These are phyloP conservation scores for Austropuccinia psidii DNA, from an alignment of 1,284 basidiomycete genomes.

Conservation along the genomic window DNA sequence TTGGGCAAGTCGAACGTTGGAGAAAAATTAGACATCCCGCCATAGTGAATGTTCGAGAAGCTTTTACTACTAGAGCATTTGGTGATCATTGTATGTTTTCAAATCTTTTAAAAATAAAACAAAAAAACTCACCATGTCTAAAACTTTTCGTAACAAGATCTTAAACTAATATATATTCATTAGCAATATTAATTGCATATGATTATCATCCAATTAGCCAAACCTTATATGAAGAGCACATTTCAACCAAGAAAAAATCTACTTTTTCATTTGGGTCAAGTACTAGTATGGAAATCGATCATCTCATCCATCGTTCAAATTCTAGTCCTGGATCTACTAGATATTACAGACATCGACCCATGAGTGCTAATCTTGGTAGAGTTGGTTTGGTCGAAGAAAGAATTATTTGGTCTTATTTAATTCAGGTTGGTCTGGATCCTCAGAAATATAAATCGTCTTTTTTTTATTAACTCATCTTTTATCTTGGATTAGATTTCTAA, in stretches of 20 bases:
- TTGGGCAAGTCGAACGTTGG: constrained; percentile 79
- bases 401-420: constrained; percentile 87
- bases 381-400: constrained; percentile 61
- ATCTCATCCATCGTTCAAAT: constrained; percentile 4
- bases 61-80: constrained; percentile 91
- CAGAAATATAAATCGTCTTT: background rate
- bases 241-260: constrained; percentile 50
- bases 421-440: constrained; percentile 53
- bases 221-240: constrained; percentile 67
- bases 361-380: constrained; percentile 40
- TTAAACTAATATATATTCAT: too few relatives aligned
- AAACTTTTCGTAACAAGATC: too few relatives aligned
- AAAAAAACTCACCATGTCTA: too few relatives aligned
- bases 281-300: constrained; percentile 31
- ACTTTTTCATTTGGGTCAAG: constrained; percentile 36
- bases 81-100: constrained; percentile 71
- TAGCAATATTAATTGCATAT: constrained; percentile 86
- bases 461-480: background rate
- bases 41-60: constrained; percentile 77
- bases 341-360: constrained; percentile 27
- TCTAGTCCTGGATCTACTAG: constrained; percentile 16
- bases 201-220: constrained; percentile 79
- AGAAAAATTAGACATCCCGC: constrained; percentile 74
- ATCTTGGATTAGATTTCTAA: constrained; percentile 55
- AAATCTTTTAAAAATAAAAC: too few relatives aligned